Percentiles rank a stretch among this genome's conserved stretches.
These are phyloP conservation scores for Populus trichocarpa DNA, from an alignment of 441 rosid genomes.

Conservation along the genomic window DNA sequence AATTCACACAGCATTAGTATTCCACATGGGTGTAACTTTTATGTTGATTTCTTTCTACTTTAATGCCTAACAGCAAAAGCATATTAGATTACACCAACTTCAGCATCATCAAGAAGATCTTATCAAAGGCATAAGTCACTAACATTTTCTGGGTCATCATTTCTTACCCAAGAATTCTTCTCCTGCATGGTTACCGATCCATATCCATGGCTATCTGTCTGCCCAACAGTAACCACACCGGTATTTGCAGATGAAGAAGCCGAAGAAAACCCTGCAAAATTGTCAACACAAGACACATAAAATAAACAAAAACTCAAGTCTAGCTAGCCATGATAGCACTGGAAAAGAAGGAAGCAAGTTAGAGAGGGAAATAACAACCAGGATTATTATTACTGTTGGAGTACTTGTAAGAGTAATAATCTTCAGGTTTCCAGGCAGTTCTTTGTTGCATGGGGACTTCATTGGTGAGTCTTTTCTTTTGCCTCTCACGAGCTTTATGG, in stretches of 20 bases:
- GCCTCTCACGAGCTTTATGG: slow-evolving; percentile 97
- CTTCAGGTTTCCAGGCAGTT: slow-evolving; percentile 31
- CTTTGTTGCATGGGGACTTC: slow-evolving; percentile 20
- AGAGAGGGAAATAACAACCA: slow-evolving; percentile 20
- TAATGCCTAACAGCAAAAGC: not conserved
- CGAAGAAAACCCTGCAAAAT: slow-evolving; percentile 46
- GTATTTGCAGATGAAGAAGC: slow-evolving; percentile 42
- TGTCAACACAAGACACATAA: not conserved
- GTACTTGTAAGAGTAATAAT: slow-evolving; percentile 22
- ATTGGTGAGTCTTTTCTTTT: slow-evolving; percentile 70
- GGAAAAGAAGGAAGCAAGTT: not conserved
- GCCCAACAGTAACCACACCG: slow-evolving; percentile 44
- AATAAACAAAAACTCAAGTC: not conserved
- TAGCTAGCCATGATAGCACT: not conserved
- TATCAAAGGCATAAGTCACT: not conserved
- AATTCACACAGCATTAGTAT: not conserved
- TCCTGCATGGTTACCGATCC: slow-evolving; percentile 61
- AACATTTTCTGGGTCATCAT: not conserved
- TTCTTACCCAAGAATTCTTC: slow-evolving; percentile 58
- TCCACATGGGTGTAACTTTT: slow-evolving; percentile 14
- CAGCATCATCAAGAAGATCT: not conserved
- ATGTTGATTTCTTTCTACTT: slow-evolving; percentile 13
- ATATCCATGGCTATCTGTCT: slow-evolving; percentile 56
- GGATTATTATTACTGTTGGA: slow-evolving; percentile 29
- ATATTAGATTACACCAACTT: slow-evolving; percentile 3